phyloP scores from a whole-genome alignment of 441 rosid species.

The Gossypium gossypioides region DNA sequence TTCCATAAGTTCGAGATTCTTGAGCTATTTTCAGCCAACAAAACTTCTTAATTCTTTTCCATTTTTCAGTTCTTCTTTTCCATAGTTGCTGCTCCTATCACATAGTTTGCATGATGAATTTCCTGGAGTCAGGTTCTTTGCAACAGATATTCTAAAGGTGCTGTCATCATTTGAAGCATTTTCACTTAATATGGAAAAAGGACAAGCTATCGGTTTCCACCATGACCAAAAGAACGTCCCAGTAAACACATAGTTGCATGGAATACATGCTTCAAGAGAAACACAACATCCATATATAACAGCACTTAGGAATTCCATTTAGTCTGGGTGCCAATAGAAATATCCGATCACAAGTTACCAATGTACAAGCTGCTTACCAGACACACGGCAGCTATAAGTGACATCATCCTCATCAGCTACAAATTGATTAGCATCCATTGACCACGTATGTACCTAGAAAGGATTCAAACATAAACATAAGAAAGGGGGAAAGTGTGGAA shows the following conservation, averaged over 20 bases:
- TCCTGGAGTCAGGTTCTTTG: neutral
- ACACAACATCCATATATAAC: constrained; percentile 1
- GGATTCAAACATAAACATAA: constrained; percentile 13
- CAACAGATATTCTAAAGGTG: neutral
- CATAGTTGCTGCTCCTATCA: neutral
- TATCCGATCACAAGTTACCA: neutral
- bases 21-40: neutral
- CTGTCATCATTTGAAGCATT: neutral
- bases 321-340: neutral
- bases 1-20: neutral
- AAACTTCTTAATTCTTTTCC: neutral
- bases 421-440: constrained; percentile 77
- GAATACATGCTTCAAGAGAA: neutral
- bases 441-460: constrained; percentile 74
- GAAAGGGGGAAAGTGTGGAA: constrained; percentile 9
- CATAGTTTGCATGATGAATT: neutral
- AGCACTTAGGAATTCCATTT: constrained; percentile 9
- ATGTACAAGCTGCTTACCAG: constrained; percentile 48
- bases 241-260: neutral
- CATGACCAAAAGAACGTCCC: neutral
- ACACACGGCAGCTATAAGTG: constrained; percentile 81
- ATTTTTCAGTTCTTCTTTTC: neutral
- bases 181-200: neutral
- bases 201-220: neutral
- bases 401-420: constrained; percentile 90